These are phyloP conservation scores for Candida quercuum DNA, from an alignment of 805 yeast species.

Conservation along the genomic window DNA sequence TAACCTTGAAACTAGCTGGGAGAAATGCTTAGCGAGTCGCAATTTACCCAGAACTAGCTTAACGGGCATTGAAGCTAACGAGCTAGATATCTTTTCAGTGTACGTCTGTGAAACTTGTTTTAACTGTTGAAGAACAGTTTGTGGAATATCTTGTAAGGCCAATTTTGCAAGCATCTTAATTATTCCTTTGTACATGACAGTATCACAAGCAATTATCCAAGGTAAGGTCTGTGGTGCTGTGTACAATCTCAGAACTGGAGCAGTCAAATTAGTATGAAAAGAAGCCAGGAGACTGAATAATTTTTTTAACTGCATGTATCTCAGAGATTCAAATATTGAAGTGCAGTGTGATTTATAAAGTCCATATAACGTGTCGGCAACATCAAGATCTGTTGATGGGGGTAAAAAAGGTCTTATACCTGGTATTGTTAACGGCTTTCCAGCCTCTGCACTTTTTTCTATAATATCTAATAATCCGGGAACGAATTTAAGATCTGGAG, in stretches of 20 bases:
- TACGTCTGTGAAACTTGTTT: conserved; percentile 46
- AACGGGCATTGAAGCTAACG: conserved; percentile 43
- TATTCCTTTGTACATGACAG: conserved; percentile 48
- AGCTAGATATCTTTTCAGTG: conserved; percentile 36
- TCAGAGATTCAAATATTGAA: conserved; percentile 55
- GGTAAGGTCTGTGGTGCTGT: conserved; percentile 39
- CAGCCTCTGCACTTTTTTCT: conserved; percentile 15
- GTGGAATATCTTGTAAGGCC: conserved; percentile 53
- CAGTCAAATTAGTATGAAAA: conserved; percentile 52
- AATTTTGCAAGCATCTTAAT: conserved; percentile 58
- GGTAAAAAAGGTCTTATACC: conserved; percentile 23
- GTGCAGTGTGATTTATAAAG: conserved; percentile 62
- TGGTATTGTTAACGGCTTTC: conserved; percentile 32
- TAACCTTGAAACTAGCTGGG: conserved; percentile 47
- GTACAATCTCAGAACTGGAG: conserved; percentile 57
- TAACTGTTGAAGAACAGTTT: conserved; percentile 47
- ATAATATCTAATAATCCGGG: conserved; percentile 13
- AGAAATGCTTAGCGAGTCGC: conserved; percentile 47
- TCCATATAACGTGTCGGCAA: conserved; percentile 56
- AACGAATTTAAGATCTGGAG: conserved; percentile 16
- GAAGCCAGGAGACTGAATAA: conserved; percentile 47
- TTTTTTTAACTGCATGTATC: conserved; percentile 62
- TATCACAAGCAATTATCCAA: conserved; percentile 71
- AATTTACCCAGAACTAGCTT: conserved; percentile 47
- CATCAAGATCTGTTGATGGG: conserved; percentile 20